phyloP scores from a whole-genome alignment of 108 stramenopile species.

The Stephanodiscus triporus region DNA sequence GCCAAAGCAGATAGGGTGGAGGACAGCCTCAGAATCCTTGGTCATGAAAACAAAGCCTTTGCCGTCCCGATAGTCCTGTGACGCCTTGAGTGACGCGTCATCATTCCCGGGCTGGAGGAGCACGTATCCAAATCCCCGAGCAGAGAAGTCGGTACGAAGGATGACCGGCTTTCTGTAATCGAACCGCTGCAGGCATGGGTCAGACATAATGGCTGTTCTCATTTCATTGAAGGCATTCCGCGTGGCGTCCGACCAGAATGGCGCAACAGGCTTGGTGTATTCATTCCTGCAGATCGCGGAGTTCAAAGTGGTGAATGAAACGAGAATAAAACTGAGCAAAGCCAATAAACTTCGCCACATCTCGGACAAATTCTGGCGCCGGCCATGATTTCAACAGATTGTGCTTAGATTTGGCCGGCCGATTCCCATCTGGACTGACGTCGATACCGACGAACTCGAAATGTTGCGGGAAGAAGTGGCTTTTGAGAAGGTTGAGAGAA shows the following conservation, averaged over 20 bases:
- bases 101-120: constrained; percentile 3
- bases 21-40: not conserved
- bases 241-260: not conserved
- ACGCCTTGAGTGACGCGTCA: not conserved
- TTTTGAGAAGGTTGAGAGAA: not conserved
- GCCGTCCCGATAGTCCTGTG: constrained; percentile 1
- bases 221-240: not conserved
- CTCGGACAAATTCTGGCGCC: not conserved
- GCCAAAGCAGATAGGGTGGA: constrained; percentile 25
- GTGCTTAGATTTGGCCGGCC: not conserved
- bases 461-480: not conserved
- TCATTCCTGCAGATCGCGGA: not conserved
- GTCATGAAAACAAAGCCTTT: not conserved
- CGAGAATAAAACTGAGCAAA: not conserved
- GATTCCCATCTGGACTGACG: not conserved
- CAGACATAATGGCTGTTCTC: not conserved
- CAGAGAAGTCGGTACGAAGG: not conserved
- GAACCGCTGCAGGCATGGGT: constrained; percentile 15
- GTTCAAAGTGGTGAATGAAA: not conserved
- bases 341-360: not conserved
- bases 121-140: not conserved
- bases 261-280: not conserved
- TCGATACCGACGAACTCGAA: constrained; percentile 7
- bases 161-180: not conserved
- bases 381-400: not conserved